Evolutionary conservation across 2,329 filamentous ascomycete species (phyloP), one percentile per base, ranked within the genome.

Genomic region (Microcyclosporella mali): DNA sequence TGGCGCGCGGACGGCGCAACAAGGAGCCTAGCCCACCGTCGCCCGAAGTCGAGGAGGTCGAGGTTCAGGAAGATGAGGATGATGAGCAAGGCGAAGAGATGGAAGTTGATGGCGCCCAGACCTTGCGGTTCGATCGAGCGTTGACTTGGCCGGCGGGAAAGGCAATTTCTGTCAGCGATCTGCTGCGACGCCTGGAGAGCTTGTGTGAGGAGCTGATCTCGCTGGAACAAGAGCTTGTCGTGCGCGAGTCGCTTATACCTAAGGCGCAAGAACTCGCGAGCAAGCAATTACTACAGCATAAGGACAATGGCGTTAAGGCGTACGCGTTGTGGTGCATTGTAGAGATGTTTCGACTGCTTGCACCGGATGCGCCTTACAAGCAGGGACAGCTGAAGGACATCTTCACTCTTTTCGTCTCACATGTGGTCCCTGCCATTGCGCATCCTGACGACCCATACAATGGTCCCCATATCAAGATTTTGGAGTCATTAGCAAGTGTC

Each of bases 291-390:
- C 70, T 98, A 35, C 80, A 79, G 46, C 92, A 98, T 68, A 94
- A 94, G 70, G 92, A 98, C 65, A 85, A 83, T 52, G 92, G 92
- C 43, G 88, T 98, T 52, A 84, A 85, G 65, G 90, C 92, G 18
- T 95, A 85, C 71, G 79, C 86, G 25, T 82, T 88, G 33, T 86
- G 86, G 59, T 97, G 89, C 64, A 74, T 97, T 48, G 88, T 95
- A 41, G 92, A 98, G 64, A 85, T 98, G 55, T 78, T 98, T 62
- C 84, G 86, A 57, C 76, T 98, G 44, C 95, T 88, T 67, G 92
- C 92, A 19, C 92, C 92, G 0, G 84, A 97, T 73, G 92, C 92
- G 62, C 92, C 92, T 14, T 97, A 94, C 67, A 94, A 88, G 17
- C 81, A 79, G 31, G 81, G 85, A 46, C 89, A 97, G 69, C 75